Percentiles rank a stretch among this genome's conserved stretches.
Conservation (phyloP, 768 basidiomycete genomes). For the Leccinum olivaceopallidum region DNA sequence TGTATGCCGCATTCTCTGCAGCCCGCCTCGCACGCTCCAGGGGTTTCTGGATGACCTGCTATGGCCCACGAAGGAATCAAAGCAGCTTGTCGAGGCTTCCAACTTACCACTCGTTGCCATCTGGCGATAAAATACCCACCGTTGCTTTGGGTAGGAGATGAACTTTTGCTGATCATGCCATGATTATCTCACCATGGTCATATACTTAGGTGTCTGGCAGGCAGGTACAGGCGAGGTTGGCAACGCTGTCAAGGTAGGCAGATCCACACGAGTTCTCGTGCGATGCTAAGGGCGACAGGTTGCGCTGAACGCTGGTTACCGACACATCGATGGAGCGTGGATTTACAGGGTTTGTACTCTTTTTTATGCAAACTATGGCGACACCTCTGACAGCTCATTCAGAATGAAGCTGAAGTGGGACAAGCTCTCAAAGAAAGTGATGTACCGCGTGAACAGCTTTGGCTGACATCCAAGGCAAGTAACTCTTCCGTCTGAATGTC, state of each 20-base stretch:
- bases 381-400: slow-evolving; percentile 7
- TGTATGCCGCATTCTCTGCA: slow-evolving; percentile 25
- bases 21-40: slow-evolving; percentile 20
- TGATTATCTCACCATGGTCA: slow-evolving; percentile 4
- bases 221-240: slow-evolving; percentile 61
- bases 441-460: slow-evolving; percentile 62
- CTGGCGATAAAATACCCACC: slow-evolving; percentile 67
- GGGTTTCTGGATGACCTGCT: slow-evolving; percentile 22
- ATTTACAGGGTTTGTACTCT: slow-evolving; percentile 50
- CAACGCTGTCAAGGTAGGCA: slow-evolving; percentile 58
- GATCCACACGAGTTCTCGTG: too few relatives aligned
- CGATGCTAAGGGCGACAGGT: slow-evolving; percentile 33
- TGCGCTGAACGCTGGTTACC: slow-evolving; percentile 62
- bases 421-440: slow-evolving; percentile 57
- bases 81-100: slow-evolving; percentile 34
- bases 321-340: slow-evolving; percentile 78
- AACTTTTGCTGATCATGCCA: background rate
- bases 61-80: slow-evolving; percentile 22
- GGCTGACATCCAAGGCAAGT: slow-evolving; percentile 61
- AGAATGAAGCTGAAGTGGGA: slow-evolving; percentile 75
- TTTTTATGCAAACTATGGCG: background rate
- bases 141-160: slow-evolving; percentile 56
- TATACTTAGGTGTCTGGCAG: slow-evolving; percentile 58
- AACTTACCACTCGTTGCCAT: slow-evolving; percentile 57
- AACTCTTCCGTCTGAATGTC: background rate